A percentile compares a stretch with the other conserved stretches of the same genome.
phyloP scores from a whole-genome alignment of 306 rosid genomes.

The Rosa lucieae region DNA sequence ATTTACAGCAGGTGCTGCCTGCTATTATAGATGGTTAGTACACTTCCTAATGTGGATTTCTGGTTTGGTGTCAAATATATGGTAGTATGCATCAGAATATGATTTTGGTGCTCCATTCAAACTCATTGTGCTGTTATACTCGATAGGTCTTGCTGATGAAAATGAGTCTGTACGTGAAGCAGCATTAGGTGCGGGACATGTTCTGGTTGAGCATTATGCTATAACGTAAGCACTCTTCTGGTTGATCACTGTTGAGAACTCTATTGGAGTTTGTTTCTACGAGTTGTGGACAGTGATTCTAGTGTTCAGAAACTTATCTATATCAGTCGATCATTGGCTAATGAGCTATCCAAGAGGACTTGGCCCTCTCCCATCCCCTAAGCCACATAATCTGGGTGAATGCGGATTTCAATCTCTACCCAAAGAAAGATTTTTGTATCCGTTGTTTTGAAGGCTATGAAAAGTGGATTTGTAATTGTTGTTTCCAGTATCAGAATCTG shows the following conservation, averaged over 20 bases:
- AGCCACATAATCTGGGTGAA: slow-evolving; percentile 1
- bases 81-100: background rate
- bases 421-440: background rate
- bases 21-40: slow-evolving; percentile 84
- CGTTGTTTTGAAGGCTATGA: background rate
- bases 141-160: slow-evolving; percentile 94
- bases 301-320: background rate
- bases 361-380: background rate
- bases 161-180: slow-evolving; percentile 99
- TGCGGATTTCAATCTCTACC: background rate
- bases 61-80: background rate
- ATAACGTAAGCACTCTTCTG: slow-evolving; percentile 61
- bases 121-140: background rate
- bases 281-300: background rate
- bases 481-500: background rate
- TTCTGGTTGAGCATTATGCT: slow-evolving; percentile 96
- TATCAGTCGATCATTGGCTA: background rate
- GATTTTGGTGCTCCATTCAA: slow-evolving; percentile 6
- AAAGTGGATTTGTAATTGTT: background rate
- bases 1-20: slow-evolving; percentile 89
- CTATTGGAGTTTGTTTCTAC: background rate
- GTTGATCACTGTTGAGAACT: background rate
- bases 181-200: slow-evolving; percentile 96
- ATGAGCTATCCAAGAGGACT: background rate
- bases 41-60: slow-evolving; percentile 4